phyloP scores from a whole-genome alignment of 345 rosid genomes.

The Lumnitzera racemosa region DNA sequence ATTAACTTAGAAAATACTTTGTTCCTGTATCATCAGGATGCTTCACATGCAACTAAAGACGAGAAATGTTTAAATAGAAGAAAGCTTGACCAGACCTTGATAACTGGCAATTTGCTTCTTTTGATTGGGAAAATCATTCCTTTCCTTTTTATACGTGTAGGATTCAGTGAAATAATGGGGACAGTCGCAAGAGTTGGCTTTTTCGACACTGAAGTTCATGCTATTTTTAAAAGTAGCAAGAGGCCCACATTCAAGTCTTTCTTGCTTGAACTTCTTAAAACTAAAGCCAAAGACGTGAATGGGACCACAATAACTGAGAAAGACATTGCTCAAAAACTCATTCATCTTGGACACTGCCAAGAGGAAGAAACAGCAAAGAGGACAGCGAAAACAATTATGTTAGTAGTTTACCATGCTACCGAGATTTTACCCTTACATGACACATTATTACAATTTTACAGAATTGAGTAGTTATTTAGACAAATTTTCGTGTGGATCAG shows the following conservation, averaged over 20 bases:
- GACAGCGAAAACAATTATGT: slow-evolving; percentile 74
- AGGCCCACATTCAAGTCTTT: slow-evolving; percentile 45
- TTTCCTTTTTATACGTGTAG: slow-evolving; percentile 22
- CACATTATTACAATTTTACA: not conserved
- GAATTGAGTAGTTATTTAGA: too few relatives aligned
- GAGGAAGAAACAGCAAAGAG: slow-evolving; percentile 43
- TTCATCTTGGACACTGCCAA: slow-evolving; percentile 54
- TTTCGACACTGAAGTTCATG: slow-evolving; percentile 40
- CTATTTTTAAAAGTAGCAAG: slow-evolving; percentile 28
- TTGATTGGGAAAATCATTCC: not conserved
- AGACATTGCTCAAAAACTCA: slow-evolving; percentile 44
- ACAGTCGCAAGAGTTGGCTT: slow-evolving; percentile 73
- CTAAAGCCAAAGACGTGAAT: slow-evolving; percentile 17
- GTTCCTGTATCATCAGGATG: too few relatives aligned
- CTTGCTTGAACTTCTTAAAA: slow-evolving; percentile 40
- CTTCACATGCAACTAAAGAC: too few relatives aligned
- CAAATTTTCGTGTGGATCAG: slow-evolving; percentile 21
- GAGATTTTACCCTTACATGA: not conserved
- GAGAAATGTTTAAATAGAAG: too few relatives aligned
- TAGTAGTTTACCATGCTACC: slow-evolving; percentile 9
- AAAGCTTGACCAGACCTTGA: too few relatives aligned
- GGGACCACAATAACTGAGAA: slow-evolving; percentile 37
- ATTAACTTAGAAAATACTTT: too few relatives aligned
- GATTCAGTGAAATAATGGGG: slow-evolving; percentile 70
- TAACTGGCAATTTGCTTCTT: not conserved